These are phyloP conservation scores for Globisporangium mamillatum DNA, from an alignment of 352 stramenopile species.

Conservation along the genomic window DNA sequence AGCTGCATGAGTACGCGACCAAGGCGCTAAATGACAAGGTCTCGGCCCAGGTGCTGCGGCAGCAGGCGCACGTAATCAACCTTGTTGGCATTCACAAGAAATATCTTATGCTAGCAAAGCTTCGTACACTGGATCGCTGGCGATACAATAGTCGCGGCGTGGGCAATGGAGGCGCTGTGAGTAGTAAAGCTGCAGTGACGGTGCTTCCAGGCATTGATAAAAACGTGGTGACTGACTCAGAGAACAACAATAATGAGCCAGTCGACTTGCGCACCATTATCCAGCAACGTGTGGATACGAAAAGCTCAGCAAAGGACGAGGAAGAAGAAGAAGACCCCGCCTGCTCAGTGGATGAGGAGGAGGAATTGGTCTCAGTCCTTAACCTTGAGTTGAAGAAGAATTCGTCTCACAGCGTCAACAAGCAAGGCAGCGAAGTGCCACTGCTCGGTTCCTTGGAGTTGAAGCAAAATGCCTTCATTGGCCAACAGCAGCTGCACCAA, in stretches of 20 bases:
- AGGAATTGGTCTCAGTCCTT: no score
- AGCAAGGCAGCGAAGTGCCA: background rate
- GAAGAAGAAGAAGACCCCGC: slow-evolving; percentile 7
- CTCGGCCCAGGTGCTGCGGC: slow-evolving; percentile 14
- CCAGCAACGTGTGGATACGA: background rate
- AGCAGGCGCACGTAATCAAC: slow-evolving; percentile 34
- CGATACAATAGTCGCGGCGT: slow-evolving; percentile 7
- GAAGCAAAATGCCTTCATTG: background rate
- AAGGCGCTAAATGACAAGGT: slow-evolving; percentile 16
- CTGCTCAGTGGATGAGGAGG: slow-evolving; percentile 5
- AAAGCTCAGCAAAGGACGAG: background rate
- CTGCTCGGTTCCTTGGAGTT: background rate
- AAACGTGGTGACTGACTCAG: slow-evolving; percentile 8
- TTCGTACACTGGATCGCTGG: slow-evolving; percentile 38
- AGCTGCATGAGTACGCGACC: slow-evolving; percentile 17
- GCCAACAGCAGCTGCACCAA: slow-evolving; percentile 15
- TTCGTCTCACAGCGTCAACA: background rate
- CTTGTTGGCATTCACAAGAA: slow-evolving; percentile 31
- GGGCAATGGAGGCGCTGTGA: background rate
- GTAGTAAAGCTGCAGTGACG: background rate
- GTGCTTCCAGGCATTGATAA: background rate
- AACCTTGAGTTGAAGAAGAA: background rate
- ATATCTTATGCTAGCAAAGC: slow-evolving; percentile 19
- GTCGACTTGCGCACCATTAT: background rate
- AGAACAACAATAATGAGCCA: slow-evolving; percentile 5